Conservation (phyloP, 257 asterid species). For the Gentiana straminea region DNA sequence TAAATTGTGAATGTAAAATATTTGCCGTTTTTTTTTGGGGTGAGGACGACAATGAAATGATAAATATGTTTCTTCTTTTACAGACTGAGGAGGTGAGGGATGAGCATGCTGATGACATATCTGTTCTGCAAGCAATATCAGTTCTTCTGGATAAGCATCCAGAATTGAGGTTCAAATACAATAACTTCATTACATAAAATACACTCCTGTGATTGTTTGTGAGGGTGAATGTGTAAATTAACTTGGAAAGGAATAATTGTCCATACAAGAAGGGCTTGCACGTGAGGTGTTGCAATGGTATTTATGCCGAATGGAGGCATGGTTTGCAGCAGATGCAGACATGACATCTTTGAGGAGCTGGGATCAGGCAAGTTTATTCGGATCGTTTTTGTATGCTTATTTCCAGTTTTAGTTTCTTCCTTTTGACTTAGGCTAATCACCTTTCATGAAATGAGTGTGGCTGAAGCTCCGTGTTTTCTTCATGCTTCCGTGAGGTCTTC, state of each 20-base stretch:
- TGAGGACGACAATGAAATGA: constrained; percentile 12
- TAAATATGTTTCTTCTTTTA: constrained; percentile 14
- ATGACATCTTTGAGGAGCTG: constrained; percentile 92
- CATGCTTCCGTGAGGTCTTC: too few relatives aligned
- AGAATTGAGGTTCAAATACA: constrained; percentile 72
- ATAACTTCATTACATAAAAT: too few relatives aligned
- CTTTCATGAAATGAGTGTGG: too few relatives aligned
- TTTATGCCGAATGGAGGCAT: constrained; percentile 98
- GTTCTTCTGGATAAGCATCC: constrained; percentile 75
- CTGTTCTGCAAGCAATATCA: constrained; percentile 75
- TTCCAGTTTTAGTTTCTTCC: too few relatives aligned
- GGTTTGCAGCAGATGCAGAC: constrained; percentile 99
- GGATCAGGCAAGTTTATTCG: constrained; percentile 73
- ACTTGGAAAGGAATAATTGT: constrained; percentile 8
- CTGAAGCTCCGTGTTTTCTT: too few relatives aligned
- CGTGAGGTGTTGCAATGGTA: constrained; percentile 91
- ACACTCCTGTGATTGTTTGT: not conserved
- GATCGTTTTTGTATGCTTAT: too few relatives aligned
- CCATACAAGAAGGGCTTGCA: constrained; percentile 78
- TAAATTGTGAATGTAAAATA: constrained; percentile 1
- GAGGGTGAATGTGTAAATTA: constrained; percentile 3
- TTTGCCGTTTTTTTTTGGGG: constrained; percentile 2
- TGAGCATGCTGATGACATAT: constrained; percentile 62
- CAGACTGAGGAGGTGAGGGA: constrained; percentile 90
- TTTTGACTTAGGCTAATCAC: too few relatives aligned